phyloP scores from a whole-genome alignment of 371 early-diverging fungal species.

The Mortierella sp. region DNA sequence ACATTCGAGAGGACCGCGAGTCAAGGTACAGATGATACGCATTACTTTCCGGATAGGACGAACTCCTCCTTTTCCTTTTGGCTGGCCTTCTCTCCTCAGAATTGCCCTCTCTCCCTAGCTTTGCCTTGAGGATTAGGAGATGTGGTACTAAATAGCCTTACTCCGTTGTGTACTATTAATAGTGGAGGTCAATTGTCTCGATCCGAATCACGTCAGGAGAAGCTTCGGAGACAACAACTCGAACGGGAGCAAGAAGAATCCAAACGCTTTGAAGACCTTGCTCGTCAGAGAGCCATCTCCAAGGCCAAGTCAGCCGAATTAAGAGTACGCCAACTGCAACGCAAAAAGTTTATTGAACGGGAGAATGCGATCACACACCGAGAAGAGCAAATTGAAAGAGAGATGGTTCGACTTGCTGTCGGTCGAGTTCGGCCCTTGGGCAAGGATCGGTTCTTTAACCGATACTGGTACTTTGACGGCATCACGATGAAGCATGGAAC shows the following conservation, averaged over 20 bases:
- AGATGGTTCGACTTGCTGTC: constrained; percentile 68
- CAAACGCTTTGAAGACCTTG: constrained; percentile 57
- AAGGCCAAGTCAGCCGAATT: constrained; percentile 59
- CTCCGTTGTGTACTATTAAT: constrained; percentile 3
- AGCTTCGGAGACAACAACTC: constrained; percentile 60
- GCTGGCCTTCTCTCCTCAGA: no score
- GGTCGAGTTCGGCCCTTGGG: constrained; percentile 83
- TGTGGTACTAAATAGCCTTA: not conserved
- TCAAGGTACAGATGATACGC: no score
- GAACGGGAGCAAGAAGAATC: constrained; percentile 64
- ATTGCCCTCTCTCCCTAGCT: no score
- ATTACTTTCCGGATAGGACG: no score
- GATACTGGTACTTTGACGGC: constrained; percentile 90
- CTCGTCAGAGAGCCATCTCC: constrained; percentile 61
- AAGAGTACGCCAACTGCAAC: constrained; percentile 56
- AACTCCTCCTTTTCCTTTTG: not conserved
- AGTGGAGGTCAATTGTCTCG: constrained; percentile 35
- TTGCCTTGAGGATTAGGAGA: no score
- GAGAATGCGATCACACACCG: constrained; percentile 57
- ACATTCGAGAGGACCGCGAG: no score
- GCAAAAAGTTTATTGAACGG: constrained; percentile 61
- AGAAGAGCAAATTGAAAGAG: constrained; percentile 73
- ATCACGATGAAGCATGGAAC: constrained; percentile 68
- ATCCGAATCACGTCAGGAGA: constrained; percentile 64
- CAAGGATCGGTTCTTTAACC: constrained; percentile 82